phyloP scores from a whole-genome alignment of 768 basidiomycete genomes.

The Tylopilus sp. region DNA sequence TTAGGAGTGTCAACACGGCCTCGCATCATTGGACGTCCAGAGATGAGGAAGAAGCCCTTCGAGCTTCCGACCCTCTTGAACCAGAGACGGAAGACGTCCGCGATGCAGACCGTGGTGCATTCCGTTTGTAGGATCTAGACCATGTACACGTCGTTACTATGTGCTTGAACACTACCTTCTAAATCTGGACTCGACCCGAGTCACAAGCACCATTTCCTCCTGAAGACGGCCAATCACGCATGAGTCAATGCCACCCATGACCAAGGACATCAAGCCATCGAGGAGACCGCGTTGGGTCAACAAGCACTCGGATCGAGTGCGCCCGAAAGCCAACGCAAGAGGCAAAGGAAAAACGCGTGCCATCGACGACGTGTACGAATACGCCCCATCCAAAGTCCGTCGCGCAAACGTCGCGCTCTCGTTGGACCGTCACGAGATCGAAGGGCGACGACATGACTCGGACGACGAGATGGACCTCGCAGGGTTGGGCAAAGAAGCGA shows the following conservation, averaged over 20 bases:
- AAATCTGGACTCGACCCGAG: slow-evolving; percentile 13
- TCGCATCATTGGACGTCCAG: slow-evolving; percentile 33
- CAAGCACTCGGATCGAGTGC: slow-evolving; percentile 48
- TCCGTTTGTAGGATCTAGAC: slow-evolving; percentile 13
- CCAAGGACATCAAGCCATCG: slow-evolving; percentile 13
- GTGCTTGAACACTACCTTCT: slow-evolving; percentile 21
- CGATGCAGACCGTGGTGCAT: neutral
- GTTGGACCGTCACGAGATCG: slow-evolving; percentile 55
- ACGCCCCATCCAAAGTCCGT: slow-evolving; percentile 45
- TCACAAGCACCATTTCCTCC: slow-evolving; percentile 15
- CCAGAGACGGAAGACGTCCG: neutral
- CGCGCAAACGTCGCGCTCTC: slow-evolving; percentile 52
- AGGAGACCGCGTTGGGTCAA: slow-evolving; percentile 8
- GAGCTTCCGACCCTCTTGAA: slow-evolving; percentile 25
- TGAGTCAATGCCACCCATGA: too few relatives aligned
- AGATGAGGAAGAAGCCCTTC: slow-evolving; percentile 30
- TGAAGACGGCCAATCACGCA: too few relatives aligned
- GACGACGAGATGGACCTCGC: slow-evolving; percentile 41
- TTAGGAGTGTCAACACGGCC: slow-evolving; percentile 15
- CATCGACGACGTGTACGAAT: slow-evolving; percentile 62
- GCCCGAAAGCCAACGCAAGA: slow-evolving; percentile 33
- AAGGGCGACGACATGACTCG: slow-evolving; percentile 26
- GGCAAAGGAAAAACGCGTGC: slow-evolving; percentile 23
- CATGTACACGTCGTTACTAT: neutral
- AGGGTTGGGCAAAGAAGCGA: slow-evolving; percentile 26